A percentile compares a stretch with the other conserved stretches of the same genome.
phyloP scores from a whole-genome alignment of 345 rosid species.

The Erucastrum elatum region DNA sequence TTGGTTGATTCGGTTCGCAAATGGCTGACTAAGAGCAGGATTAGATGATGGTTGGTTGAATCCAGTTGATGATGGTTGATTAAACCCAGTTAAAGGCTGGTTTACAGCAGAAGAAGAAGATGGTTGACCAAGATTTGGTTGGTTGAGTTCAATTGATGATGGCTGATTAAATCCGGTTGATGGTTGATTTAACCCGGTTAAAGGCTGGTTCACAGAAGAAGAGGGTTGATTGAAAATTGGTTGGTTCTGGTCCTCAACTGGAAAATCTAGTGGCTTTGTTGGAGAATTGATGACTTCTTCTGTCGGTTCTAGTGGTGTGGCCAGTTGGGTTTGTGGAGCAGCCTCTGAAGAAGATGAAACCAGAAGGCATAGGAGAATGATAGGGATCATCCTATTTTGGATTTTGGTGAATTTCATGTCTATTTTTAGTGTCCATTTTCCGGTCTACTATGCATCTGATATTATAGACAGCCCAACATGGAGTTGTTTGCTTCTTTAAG shows the following conservation, averaged over 20 bases:
- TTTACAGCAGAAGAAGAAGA: conserved; percentile 27
- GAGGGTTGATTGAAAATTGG: conserved; percentile 43
- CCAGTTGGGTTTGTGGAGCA: conserved; percentile 31
- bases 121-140: conserved; percentile 39
- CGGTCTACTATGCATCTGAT: background rate
- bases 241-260: conserved; percentile 39
- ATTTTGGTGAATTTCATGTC: conserved; percentile 28
- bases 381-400: conserved; percentile 22
- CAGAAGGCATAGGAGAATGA: conserved; percentile 31
- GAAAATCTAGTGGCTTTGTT: conserved; percentile 21
- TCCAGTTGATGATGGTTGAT: conserved; percentile 46
- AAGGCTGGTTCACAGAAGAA: conserved; percentile 46
- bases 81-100: conserved; percentile 46
- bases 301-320: conserved; percentile 41
- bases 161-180: conserved; percentile 43
- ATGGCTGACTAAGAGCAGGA: conserved; percentile 21
- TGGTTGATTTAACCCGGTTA: conserved; percentile 45
- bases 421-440: background rate
- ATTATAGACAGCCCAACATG: conserved; percentile 17
- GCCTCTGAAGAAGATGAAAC: conserved; percentile 30
- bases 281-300: conserved; percentile 27
- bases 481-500: conserved; percentile 27
- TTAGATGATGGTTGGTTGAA: conserved; percentile 40
- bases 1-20: conserved; percentile 28
- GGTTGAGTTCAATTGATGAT: conserved; percentile 25